Evolutionary conservation across 176 grass and related monocot genomes (phyloP).

Genomic region (Juncus inflexus): DNA sequence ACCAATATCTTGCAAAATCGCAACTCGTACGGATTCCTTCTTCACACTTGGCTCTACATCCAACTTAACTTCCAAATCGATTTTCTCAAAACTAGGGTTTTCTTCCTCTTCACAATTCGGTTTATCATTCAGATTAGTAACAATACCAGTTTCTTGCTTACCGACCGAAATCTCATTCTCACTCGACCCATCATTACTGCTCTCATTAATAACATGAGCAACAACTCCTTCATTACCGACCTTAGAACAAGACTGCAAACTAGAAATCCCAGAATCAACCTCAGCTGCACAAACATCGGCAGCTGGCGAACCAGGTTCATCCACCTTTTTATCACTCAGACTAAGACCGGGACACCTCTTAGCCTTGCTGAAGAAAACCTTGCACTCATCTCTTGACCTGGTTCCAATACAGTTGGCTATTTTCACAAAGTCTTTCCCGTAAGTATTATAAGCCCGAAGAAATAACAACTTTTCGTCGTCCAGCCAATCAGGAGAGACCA

Average conservation of each 20-base stretch:
- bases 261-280: conserved; percentile 43
- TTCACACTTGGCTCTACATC: conserved; percentile 7
- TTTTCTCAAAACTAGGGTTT: conserved; percentile 7
- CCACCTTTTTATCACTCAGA: conserved; percentile 17
- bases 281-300: conserved; percentile 31
- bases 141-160: conserved; percentile 18
- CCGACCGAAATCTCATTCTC: conserved; percentile 21
- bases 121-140: conserved; percentile 27
- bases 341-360: conserved; percentile 36
- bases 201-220: conserved; percentile 19
- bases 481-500: conserved; percentile 41
- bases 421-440: conserved; percentile 46
- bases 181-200: conserved; percentile 17
- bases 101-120: background rate
- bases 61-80: conserved; percentile 14
- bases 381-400: conserved; percentile 48
- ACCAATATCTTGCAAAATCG: conserved; percentile 6
- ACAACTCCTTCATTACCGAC: conserved; percentile 23
- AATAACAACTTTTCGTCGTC: conserved; percentile 41
- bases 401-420: conserved; percentile 37
- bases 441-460: conserved; percentile 35
- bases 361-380: conserved; percentile 49
- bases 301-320: background rate
- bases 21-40: conserved; percentile 1
- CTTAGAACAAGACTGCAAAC: conserved; percentile 47